phyloP scores from a whole-genome alignment of 768 basidiomycete species.

The Suillus brevipes region DNA sequence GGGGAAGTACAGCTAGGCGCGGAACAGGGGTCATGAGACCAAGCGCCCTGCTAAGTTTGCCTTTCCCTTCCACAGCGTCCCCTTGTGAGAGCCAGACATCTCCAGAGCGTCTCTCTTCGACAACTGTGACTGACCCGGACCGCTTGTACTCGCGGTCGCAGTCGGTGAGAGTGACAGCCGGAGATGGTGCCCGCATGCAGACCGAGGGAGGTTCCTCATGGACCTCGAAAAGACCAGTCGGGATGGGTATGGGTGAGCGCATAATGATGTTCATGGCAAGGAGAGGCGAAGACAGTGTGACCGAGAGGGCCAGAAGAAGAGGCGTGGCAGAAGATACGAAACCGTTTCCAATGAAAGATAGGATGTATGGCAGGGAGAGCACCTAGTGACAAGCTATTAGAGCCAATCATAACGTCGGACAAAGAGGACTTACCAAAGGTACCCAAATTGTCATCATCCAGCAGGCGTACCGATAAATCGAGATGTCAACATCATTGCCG shows the following conservation, averaged over 20 bases:
- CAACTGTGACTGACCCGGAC: slow-evolving; percentile 61
- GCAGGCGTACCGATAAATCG: slow-evolving; percentile 51
- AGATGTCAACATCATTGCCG: slow-evolving; percentile 54
- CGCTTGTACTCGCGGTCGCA: slow-evolving; percentile 51
- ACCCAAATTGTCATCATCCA: slow-evolving; percentile 73
- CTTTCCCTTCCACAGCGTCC: slow-evolving; percentile 68
- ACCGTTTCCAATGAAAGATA: slow-evolving; percentile 40
- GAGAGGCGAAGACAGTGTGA: slow-evolving; percentile 69
- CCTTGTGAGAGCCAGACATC: slow-evolving; percentile 76
- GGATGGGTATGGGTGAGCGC: slow-evolving; percentile 65
- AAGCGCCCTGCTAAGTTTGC: slow-evolving; percentile 59
- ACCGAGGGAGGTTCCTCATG: slow-evolving; percentile 43
- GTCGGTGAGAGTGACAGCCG: slow-evolving; percentile 34
- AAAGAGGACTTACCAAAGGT: slow-evolving; percentile 54
- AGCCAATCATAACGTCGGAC: neutral
- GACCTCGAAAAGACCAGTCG: slow-evolving; percentile 61
- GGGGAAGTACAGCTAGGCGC: slow-evolving; percentile 67
- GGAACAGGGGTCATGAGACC: slow-evolving; percentile 64
- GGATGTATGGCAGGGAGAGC: slow-evolving; percentile 64
- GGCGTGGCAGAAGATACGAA: slow-evolving; percentile 39
- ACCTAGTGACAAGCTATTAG: slow-evolving; percentile 36
- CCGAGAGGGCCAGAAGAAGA: slow-evolving; percentile 58
- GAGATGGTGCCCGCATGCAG: slow-evolving; percentile 45
- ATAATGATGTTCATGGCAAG: slow-evolving; percentile 61
- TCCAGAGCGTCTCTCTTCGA: slow-evolving; percentile 69